Evolutionary conservation across 768 basidiomycete species (phyloP).

Genomic region (Gyrodon lividus): DNA sequence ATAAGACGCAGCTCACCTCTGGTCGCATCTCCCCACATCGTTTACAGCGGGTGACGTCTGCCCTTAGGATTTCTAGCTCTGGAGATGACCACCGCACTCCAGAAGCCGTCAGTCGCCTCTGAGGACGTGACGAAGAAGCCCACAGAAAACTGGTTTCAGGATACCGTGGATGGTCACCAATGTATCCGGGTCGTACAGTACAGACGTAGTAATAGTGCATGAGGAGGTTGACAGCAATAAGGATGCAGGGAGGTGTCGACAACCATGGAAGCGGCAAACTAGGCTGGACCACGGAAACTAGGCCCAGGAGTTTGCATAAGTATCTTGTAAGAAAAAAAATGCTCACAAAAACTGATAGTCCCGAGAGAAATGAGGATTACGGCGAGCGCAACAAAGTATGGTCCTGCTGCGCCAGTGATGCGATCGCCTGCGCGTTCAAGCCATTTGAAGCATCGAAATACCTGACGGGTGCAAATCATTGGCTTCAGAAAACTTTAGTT

Average conservation of each 20-base stretch:
- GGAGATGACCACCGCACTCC: constrained; percentile 51
- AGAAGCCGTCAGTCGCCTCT: constrained; percentile 23
- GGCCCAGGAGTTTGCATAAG: constrained; percentile 2
- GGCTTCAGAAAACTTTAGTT: neutral
- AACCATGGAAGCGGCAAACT: constrained; percentile 57
- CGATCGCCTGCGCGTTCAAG: constrained; percentile 76
- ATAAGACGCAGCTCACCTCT: constrained; percentile 54
- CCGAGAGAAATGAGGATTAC: constrained; percentile 68
- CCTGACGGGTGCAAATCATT: constrained; percentile 29
- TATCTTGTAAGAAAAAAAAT: neutral
- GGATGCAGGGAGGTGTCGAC: constrained; percentile 64
- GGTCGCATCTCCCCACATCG: constrained; percentile 71
- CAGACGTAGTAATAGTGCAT: constrained; percentile 86
- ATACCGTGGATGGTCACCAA: constrained; percentile 52
- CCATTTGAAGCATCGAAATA: constrained; percentile 59
- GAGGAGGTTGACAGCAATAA: constrained; percentile 75
- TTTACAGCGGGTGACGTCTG: constrained; percentile 57
- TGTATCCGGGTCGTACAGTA: constrained; percentile 77
- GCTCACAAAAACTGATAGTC: constrained; percentile 79
- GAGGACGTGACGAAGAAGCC: constrained; percentile 40
- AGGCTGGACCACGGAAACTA: constrained; percentile 81
- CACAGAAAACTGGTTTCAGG: constrained; percentile 49
- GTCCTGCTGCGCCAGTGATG: constrained; percentile 88
- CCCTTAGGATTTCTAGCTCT: constrained; percentile 50
- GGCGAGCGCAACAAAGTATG: constrained; percentile 85